Base-by-base conservation (phyloP, 306 rosid genomes). In the Prunus armeniaca region DNA sequence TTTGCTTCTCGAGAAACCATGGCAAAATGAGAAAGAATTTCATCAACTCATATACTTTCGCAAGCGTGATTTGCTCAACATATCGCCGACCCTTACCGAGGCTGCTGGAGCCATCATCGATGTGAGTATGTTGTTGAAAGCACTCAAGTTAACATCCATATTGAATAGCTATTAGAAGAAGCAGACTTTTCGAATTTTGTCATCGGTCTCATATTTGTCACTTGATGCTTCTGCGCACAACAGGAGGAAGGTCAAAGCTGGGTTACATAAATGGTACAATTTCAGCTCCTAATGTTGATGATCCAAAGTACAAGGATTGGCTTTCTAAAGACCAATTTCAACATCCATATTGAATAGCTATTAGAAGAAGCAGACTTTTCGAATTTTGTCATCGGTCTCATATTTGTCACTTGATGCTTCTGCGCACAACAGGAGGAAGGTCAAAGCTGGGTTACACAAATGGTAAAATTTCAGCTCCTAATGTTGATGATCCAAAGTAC, bases 81-180 rank as follows among this genome's bases (percentile, higher is more conserved):
- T 95, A 58, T 90, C 98, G 19, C 97, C 97, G 18, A 79, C 93
- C 28, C 83, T 95, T 14, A 85, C 97, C 10, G 96, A 89, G 82
- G 97, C 98, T 20, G 97, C 98, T 20, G 98, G 97, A 67, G 98
- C 97, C 78, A 92, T 95, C 74, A 91, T 95, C 56, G 97, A 95
- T 84, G 98, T 95, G 78, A 85, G 89, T 60, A 32, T 32, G 38
- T 32, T 4, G 38, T 30, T 30, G 34, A 5, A 32, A 32, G 38
- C 38, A 32, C 38, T 32, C 7, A 32, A 32, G 38, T 32, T 32
- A 32, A 32, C 38, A 32, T 32, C 38, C 8, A 32, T 5, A 5
- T 5, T 32, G 38, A 5, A 32, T 32, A 32, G 38, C 7, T 32
- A 32, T 32, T 32, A 32, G 7, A 32, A 32, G 38, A 32, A 5